A percentile compares a stretch with the other conserved stretches of the same genome.
These are phyloP conservation scores for Phymatotrichopsis omnivora DNA, from an alignment of 2,329 filamentous ascomycete genomes.

Conservation along the genomic window DNA sequence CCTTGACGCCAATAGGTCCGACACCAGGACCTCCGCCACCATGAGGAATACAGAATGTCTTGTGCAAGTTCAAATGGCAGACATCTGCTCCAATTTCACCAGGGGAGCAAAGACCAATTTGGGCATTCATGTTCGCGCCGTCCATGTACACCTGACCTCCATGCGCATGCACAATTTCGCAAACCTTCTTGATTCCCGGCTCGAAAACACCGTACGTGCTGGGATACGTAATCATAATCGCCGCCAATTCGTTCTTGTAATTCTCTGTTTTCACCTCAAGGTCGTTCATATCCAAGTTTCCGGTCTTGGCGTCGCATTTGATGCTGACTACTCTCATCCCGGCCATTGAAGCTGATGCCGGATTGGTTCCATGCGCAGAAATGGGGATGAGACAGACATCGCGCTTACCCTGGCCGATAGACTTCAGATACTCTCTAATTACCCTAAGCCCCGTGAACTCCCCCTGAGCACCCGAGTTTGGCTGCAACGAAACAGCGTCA, in stretches of 20 bases:
- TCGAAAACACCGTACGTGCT: conserved; percentile 94
- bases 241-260: conserved; percentile 72
- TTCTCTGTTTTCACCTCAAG: conserved; percentile 81
- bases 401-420: conserved; percentile 56
- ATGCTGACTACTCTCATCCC: conserved; percentile 89
- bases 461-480: conserved; percentile 91
- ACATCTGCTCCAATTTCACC: conserved; percentile 94
- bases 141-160: conserved; percentile 98
- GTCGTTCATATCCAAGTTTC: conserved; percentile 80
- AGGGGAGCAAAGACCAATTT: conserved; percentile 89
- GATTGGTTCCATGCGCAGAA: conserved; percentile 92
- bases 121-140: conserved; percentile 96
- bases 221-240: conserved; percentile 95
- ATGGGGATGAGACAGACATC: conserved; percentile 92
- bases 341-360: conserved; percentile 88
- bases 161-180: conserved; percentile 71
- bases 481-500: conserved; percentile 78
- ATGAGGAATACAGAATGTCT: conserved; percentile 97
- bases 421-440: conserved; percentile 74
- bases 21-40: conserved; percentile 90
- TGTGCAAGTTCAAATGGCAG: conserved; percentile 94
- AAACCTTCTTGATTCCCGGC: conserved; percentile 74
- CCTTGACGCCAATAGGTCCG: conserved; percentile 83
- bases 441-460: conserved; percentile 85
- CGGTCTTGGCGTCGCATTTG: conserved; percentile 78